phyloP scores from a whole-genome alignment of 805 yeast genomes.

The Kazachstania psychrophila region DNA sequence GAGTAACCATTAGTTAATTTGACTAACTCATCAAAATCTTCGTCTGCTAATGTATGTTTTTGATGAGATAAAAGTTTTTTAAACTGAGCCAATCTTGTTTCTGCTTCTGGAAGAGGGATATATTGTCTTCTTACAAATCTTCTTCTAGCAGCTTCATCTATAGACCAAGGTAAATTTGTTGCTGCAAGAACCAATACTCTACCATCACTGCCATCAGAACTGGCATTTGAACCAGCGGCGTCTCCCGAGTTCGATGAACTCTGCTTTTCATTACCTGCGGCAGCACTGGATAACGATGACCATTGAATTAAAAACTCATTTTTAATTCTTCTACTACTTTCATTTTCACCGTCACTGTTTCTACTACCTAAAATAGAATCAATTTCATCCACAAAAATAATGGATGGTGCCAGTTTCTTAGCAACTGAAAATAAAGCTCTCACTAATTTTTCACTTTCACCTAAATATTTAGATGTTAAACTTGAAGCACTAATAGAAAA shows the following conservation, averaged over 20 bases:
- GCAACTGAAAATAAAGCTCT: constrained; percentile 82
- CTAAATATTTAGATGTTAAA: constrained; percentile 76
- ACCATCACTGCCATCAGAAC: constrained; percentile 30
- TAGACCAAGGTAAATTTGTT: constrained; percentile 93
- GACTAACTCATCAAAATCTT: constrained; percentile 53
- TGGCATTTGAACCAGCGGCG: background rate
- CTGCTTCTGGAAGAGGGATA: constrained; percentile 86
- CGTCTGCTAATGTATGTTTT: constrained; percentile 55
- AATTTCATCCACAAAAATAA: constrained; percentile 92
- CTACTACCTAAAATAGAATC: constrained; percentile 82
- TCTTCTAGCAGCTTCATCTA: constrained; percentile 93
- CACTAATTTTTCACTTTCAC: constrained; percentile 90
- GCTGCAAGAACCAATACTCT: constrained; percentile 90
- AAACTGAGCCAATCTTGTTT: constrained; percentile 68
- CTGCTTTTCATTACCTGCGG: constrained; percentile 51
- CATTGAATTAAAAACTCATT: constrained; percentile 91
- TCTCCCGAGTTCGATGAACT: constrained; percentile 14
- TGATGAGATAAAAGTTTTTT: constrained; percentile 59
- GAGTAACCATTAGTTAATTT: constrained; percentile 71
- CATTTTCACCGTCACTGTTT: constrained; percentile 51
- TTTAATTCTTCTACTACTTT: constrained; percentile 80
- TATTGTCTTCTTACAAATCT: constrained; percentile 86
- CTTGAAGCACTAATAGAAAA: constrained; percentile 88
- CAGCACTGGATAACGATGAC: constrained; percentile 85
- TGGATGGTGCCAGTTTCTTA: constrained; percentile 78